Base-by-base conservation (phyloP, 108 stramenopile species). In the Schizochytrium sp. region DNA sequence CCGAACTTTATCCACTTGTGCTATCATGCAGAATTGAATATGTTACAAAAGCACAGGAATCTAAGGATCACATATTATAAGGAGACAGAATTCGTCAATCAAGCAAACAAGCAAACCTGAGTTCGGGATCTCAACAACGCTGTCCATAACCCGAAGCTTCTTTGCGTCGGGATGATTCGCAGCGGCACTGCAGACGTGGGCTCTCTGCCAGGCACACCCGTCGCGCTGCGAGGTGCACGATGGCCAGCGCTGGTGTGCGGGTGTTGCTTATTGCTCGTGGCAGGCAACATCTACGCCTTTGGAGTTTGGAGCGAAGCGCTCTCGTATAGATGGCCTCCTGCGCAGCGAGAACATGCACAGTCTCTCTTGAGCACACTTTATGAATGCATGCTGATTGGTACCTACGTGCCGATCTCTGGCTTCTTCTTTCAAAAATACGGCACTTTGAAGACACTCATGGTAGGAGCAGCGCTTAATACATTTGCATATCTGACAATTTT, bases 201-300 rank as follows among this genome's bases (percentile, higher is more conserved):
- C 28, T 28, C 28, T 28, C 28, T 28, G 28, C 28, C 28, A 28
- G 28, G 28, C 28, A 28, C 28, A 28, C 28, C 28, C 28, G 28
- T 28, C 28, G 28, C 28, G 28, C 28, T 28, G 28, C 28, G 28
- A 28, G 28, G 28, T 28, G 28, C 28, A 28, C 28, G 28, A 28
- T 28, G 28, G 28, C 28, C 28, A 28, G 76, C 50, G 76, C 50
- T 83, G 4, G 76, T 38, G 50, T 55, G 76, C 76, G 76, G 76
- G 5, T 83, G 76, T 53, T 10, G 15, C 50, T 3, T 83, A 53
- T n/a, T 83, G 15, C 10, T 83, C 50, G 50, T 55, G 50, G 76
- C 76, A 7, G 76, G 76, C 15, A 83, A 55, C 76, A 55, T 83
- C 50, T 83, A 83, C 76, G 76, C 76, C 50, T 83, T 83, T 28